Evolutionary conservation across 1,139 yeast genomes (phyloP).

Genomic region (Groenewaldozyma sp.): DNA sequence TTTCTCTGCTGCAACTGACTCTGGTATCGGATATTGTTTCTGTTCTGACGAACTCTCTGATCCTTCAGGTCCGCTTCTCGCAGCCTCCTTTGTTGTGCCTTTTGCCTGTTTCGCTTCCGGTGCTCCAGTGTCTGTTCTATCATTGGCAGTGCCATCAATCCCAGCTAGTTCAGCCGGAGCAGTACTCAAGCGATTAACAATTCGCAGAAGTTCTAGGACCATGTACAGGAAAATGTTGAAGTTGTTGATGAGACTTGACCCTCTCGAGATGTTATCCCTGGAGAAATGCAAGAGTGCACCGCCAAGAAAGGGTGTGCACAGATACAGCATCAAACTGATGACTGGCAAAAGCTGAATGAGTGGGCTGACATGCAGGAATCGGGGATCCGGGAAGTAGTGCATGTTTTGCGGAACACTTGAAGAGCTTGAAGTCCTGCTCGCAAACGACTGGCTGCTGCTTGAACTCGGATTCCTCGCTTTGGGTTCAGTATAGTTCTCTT

Average conservation of each 20-base stretch:
- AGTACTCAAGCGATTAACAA: conserved; percentile 12
- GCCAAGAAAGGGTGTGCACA: conserved; percentile 19
- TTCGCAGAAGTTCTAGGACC: conserved; percentile 17
- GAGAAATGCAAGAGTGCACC: conserved; percentile 16
- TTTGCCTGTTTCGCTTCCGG: neutral
- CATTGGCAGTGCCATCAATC: neutral
- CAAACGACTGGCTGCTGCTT: too few species aligned
- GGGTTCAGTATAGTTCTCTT: neutral
- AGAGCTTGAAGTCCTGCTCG: neutral
- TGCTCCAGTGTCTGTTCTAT: neutral
- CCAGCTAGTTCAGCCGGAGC: neutral
- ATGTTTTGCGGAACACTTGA: neutral
- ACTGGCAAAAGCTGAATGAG: conserved; percentile 1
- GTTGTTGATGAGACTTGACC: conserved; percentile 17
- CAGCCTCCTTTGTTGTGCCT: neutral
- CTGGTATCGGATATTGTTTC: neutral
- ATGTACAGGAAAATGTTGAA: conserved; percentile 21
- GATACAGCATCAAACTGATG: conserved; percentile 13
- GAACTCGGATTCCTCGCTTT: neutral
- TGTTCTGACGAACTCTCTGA: neutral
- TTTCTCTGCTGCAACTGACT: neutral
- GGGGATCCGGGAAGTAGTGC: too few species aligned
- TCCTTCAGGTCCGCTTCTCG: neutral
- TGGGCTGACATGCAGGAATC: neutral
- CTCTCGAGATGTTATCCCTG: conserved; percentile 16